Conservation (phyloP, 2,329 filamentous ascomycete genomes). For the Elsinoe perseae region DNA sequence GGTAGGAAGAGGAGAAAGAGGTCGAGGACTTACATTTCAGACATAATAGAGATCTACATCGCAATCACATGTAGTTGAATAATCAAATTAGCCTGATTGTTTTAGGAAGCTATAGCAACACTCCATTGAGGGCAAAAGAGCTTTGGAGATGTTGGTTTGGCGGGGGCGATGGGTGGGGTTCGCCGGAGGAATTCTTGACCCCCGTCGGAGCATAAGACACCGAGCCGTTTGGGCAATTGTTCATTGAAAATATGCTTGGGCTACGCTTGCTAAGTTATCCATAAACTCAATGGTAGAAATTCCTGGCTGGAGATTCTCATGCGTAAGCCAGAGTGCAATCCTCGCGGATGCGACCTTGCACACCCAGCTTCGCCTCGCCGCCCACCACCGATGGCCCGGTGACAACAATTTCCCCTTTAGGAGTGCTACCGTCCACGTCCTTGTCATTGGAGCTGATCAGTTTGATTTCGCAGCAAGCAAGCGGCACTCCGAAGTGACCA, state of each 20-base stretch:
- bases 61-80: background rate
- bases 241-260: background rate
- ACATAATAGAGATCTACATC: conserved; percentile 2
- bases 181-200: conserved; percentile 1
- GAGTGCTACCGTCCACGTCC: conserved; percentile 55
- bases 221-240: conserved; percentile 7
- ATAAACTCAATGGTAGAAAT: background rate
- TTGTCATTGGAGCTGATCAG: conserved; percentile 55
- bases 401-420: conserved; percentile 52
- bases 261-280: conserved; percentile 8
- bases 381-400: conserved; percentile 67
- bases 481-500: conserved; percentile 70
- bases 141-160: background rate
- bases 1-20: background rate
- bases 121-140: background rate
- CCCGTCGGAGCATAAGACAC: conserved; percentile 4
- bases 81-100: conserved; percentile 13
- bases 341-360: conserved; percentile 56
- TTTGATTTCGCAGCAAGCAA: conserved; percentile 72
- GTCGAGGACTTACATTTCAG: background rate
- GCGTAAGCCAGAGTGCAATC: conserved; percentile 59
- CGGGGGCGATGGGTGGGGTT: background rate
- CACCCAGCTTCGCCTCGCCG: conserved; percentile 55
- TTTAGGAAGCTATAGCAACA: conserved; percentile 10
- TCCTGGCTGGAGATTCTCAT: conserved; percentile 1